These are phyloP conservation scores for Rhodotorula toruloides DNA, from an alignment of 768 basidiomycete species.

Conservation along the genomic window DNA sequence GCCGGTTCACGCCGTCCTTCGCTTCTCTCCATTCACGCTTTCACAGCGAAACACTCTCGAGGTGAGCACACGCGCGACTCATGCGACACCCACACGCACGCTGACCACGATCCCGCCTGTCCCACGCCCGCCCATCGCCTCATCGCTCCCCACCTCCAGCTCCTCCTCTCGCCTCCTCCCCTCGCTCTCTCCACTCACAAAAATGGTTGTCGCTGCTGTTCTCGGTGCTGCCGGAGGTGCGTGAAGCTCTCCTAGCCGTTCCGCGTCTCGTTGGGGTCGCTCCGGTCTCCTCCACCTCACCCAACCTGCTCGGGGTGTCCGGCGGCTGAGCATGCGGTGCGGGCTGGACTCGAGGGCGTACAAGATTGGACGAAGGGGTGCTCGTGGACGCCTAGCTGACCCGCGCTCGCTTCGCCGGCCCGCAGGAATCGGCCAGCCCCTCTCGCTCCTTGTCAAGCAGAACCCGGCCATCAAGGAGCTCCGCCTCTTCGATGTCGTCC, in stretches of 20 bases:
- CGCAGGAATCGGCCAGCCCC: slow-evolving; percentile 90
- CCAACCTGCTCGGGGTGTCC: too few relatives aligned
- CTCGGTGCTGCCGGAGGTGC: slow-evolving; percentile 66
- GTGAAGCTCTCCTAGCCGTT: not conserved
- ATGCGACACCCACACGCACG: too few relatives aligned
- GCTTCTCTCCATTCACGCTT: too few relatives aligned
- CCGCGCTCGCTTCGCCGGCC: not conserved
- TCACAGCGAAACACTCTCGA: too few relatives aligned
- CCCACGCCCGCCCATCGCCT: too few relatives aligned
- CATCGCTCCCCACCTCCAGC: not conserved
- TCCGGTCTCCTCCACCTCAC: too few relatives aligned
- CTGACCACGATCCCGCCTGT: too few relatives aligned
- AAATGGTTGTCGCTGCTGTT: slow-evolving; percentile 68
- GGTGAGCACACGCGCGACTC: too few relatives aligned
- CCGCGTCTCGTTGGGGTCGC: not conserved
- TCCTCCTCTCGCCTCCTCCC: not conserved
- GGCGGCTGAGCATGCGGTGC: too few relatives aligned
- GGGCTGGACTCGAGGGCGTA: too few relatives aligned
- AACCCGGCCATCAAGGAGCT: slow-evolving; percentile 54
- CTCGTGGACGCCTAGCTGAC: not conserved
- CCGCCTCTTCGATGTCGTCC: slow-evolving; percentile 89
- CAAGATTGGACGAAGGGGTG: too few relatives aligned
- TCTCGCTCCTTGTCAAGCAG: slow-evolving; percentile 81
- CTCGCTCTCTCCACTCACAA: slow-evolving; percentile 24
- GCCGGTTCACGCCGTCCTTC: too few relatives aligned